These are phyloP conservation scores for Penicillium sp. DNA, from an alignment of 2,329 filamentous ascomycete species.

Conservation along the genomic window DNA sequence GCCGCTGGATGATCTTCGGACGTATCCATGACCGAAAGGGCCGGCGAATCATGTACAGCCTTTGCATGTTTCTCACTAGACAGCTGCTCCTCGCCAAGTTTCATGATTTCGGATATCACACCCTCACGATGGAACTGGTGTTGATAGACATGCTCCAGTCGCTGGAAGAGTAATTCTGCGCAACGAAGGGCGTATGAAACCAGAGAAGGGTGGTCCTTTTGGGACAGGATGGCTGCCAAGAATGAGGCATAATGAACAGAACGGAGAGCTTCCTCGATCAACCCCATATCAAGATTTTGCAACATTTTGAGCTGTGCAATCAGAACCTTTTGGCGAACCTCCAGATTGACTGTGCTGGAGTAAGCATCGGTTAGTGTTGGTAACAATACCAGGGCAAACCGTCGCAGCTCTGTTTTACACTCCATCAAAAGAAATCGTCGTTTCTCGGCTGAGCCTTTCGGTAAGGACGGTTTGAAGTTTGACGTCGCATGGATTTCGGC, in stretches of 20 bases:
- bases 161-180: slow-evolving; percentile 82
- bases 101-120: slow-evolving; percentile 87
- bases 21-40: slow-evolving; percentile 26
- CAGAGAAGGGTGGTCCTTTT: slow-evolving; percentile 87
- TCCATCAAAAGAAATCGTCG: slow-evolving; percentile 78
- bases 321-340: slow-evolving; percentile 91
- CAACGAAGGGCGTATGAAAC: slow-evolving; percentile 88
- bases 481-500: slow-evolving; percentile 54
- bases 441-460: slow-evolving; percentile 70
- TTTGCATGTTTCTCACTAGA: slow-evolving; percentile 31
- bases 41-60: slow-evolving; percentile 17
- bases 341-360: slow-evolving; percentile 95
- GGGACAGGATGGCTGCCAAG: slow-evolving; percentile 89
- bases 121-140: slow-evolving; percentile 98
- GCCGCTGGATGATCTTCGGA: slow-evolving; percentile 23
- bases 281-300: slow-evolving; percentile 84
- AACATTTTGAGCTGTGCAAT: slow-evolving; percentile 98
- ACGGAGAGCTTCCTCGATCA: slow-evolving; percentile 83
- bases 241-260: slow-evolving; percentile 95
- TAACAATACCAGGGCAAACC: slow-evolving; percentile 90
- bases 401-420: slow-evolving; percentile 86
- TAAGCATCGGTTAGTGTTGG: slow-evolving; percentile 96
- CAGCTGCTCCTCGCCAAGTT: slow-evolving; percentile 64
- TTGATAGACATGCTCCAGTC: slow-evolving; percentile 85
- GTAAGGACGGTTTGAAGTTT: slow-evolving; percentile 37